Base-by-base conservation (phyloP, 345 rosid species). In the Linum tenue region DNA sequence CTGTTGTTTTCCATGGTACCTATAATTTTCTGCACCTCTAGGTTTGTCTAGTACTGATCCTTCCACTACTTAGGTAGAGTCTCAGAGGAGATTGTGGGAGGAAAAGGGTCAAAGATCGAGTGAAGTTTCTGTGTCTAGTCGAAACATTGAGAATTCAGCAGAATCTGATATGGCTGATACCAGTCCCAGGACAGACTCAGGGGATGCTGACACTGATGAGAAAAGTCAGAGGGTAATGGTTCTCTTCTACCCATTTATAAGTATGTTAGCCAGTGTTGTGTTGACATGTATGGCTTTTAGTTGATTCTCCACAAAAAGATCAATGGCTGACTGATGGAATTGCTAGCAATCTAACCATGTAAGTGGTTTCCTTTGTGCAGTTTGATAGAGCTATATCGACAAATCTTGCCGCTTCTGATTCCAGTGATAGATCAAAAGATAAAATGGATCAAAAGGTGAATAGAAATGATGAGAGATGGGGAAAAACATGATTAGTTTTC, bases 391-490 rank as follows among this genome's bases (percentile, higher is more conserved):
- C 81, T 63, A 86, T 72, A 60, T 41, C 76, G 60, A 60, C 69
- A 67, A 86, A 64, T 65, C 56, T 79, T 67, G 75, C 22, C 60
- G 88, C 78, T 48, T 89, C 89, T 22, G 97, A 92, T 80, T 89
- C 97, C 42, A 90, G 97, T 67, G 97, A 84, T 71, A 86, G 88
- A 78, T 88, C 91, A 70, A 92, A 86, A 80, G 98, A 90, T 75
- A 92, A 83, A 76, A 55, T 80, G 59, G 63, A 92, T 73, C 97
- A 92, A 68, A 92, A 92, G 96, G 98, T 92, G 53, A 48, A 15
- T 9, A 9, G 14, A 48, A 7, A 48, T 3, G 3, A 12, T 48
- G 14, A 48, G 14, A 48, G 14, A 5, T 5, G 15, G 15, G 14
- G 14, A 48, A 41, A 4, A 17, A 70, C 37, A 51, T 55, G 43